phyloP scores from a whole-genome alignment of 148 eudicot species.

The Fallopia convolvulus region DNA sequence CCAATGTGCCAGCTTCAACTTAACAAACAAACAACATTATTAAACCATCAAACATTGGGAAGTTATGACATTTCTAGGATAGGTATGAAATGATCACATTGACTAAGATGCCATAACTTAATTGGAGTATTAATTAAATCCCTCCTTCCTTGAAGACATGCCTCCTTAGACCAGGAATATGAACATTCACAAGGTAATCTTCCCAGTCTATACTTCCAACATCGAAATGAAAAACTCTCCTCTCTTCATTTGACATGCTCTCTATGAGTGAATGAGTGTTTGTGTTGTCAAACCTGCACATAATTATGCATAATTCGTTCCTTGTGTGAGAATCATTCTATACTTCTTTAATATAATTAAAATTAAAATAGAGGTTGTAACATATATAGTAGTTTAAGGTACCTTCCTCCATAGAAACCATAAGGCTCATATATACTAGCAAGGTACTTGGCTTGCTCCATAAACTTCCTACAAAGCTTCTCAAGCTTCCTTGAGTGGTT shows the following conservation, averaged over 20 bases:
- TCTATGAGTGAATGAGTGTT: conserved; percentile 62
- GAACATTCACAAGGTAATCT: conserved; percentile 79
- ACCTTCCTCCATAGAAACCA: conserved; percentile 95
- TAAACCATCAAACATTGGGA: no score
- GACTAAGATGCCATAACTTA: no score
- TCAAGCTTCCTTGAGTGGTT: conserved; percentile 46
- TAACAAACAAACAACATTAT: no score
- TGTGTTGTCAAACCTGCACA: conserved; percentile 78
- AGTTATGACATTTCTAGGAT: no score
- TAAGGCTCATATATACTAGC: conserved; percentile 81
- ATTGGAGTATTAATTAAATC: background rate
- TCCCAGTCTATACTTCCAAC: conserved; percentile 87
- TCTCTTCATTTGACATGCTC: conserved; percentile 82
- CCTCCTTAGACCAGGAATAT: conserved; percentile 84
- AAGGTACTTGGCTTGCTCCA: conserved; percentile 83
- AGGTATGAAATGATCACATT: no score
- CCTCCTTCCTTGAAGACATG: conserved; percentile 96
- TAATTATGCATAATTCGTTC: no score
- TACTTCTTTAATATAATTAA: no score
- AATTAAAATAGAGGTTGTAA: no score
- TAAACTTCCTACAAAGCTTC: conserved; percentile 55
- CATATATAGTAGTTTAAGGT: background rate
- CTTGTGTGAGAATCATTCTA: no score
- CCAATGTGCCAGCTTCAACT: no score
- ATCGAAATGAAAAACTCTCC: conserved; percentile 54